Evolutionary conservation across 208 protist genomes (phyloP).

Genomic region (Herpetomonas samuelpessoai): DNA sequence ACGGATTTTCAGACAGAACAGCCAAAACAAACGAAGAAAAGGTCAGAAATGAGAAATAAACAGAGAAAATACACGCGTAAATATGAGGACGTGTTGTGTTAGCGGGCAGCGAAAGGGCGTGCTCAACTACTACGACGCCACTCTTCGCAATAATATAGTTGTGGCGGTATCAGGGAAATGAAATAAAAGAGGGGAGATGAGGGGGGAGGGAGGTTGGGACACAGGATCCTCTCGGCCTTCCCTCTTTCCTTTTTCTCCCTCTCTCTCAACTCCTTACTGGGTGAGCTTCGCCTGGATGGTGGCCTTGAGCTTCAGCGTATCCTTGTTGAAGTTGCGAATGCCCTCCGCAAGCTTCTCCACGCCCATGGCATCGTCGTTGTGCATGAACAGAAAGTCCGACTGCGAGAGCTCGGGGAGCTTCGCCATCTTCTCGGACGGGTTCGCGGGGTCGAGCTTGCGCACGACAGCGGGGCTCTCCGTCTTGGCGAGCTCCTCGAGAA

Average conservation of each 20-base stretch:
- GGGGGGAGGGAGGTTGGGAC: neutral
- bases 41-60: constrained; percentile 1
- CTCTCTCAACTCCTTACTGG: neutral
- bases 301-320: constrained; percentile 88
- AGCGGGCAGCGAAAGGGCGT: too few relatives aligned
- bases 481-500: constrained; percentile 91
- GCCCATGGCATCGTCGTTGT: constrained; percentile 95
- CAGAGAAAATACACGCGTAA: neutral
- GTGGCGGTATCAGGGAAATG: too few relatives aligned
- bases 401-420: constrained; percentile 68
- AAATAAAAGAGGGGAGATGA: neutral
- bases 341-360: constrained; percentile 97
- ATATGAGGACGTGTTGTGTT: neutral
- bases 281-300: constrained; percentile 67
- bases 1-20: neutral
- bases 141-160: neutral
- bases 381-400: constrained; percentile 75
- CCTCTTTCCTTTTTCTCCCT: neutral
- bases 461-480: constrained; percentile 28
- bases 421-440: constrained; percentile 30
- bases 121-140: neutral
- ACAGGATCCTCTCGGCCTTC: too few relatives aligned
- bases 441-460: constrained; percentile 62
- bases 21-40: constrained; percentile 2
- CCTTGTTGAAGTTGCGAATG: constrained; percentile 95